Base-by-base conservation (phyloP, 805 yeast genomes). In the Suhomyces prunicola region DNA sequence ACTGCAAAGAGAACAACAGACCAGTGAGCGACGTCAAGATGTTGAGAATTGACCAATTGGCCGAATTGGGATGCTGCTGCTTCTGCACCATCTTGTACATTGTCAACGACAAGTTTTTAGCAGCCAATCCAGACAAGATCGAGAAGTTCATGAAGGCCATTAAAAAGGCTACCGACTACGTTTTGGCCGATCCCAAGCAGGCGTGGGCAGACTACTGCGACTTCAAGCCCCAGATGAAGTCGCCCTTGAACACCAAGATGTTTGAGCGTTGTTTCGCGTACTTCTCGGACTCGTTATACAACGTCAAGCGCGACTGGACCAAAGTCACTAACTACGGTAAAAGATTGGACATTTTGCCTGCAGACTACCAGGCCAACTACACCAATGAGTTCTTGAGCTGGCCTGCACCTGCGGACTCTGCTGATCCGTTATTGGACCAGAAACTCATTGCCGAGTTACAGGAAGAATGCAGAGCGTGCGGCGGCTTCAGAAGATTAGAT, bases 31-130 rank as follows among this genome's bases (percentile, higher is more conserved):
- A 78, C 44, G 84, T 80, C 52, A 75, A 79, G 60, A 81, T 81
- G 85, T 67, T 81, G 60, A 73, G 85, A 69, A 81, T 81, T 59
- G 85, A 81, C 61, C 70, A 73, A 58, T 68, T 80, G 59, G 85
- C 85, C 22, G 81, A 81, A 56, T 69, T 80, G 51, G 85, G 85
- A 13, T 80, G 85, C 63, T 80, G 85, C 63, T 80, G 85, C 59
- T 80, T 80, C 78, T 80, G 85, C 59, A 77, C 84, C 45, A 77
- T 80, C 54, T 70, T 80, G 60, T 80, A 79, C 74, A 81, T 80
- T 58, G 73, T 71, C 58, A 81, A 81, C 62, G 85, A 81, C 59
- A 65, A 71, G 42, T 81, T 80, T 63, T 69, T 81, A 60, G 70
- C 67, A 10, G 67, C 64, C 47, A 76, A 80, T 63, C 81, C 80